These are phyloP conservation scores for Closterium sp. DNA, from an alignment of 139 green algal species.

Conservation along the genomic window DNA sequence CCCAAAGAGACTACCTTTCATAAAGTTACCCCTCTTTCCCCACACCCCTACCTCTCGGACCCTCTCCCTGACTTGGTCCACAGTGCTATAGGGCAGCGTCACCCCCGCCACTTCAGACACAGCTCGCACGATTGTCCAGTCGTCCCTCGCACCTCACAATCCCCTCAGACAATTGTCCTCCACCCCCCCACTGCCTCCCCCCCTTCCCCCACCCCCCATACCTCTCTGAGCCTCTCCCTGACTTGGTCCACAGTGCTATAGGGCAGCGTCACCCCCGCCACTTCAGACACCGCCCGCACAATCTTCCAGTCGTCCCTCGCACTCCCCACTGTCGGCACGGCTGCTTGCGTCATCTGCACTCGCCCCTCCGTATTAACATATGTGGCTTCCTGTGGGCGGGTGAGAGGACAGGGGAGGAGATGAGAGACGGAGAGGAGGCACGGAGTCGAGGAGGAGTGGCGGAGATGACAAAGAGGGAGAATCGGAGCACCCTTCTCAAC, in stretches of 20 bases:
- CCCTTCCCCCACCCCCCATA: background rate
- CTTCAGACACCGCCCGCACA: conserved; percentile 78
- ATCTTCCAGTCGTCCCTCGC: conserved; percentile 93
- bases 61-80: conserved; percentile 67
- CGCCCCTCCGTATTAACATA: conserved; percentile 80
- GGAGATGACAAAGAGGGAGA: too few relatives aligned
- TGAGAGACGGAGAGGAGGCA: too few relatives aligned
- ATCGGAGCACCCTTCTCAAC: too few relatives aligned
- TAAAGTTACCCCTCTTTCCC: too few relatives aligned
- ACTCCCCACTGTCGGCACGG: conserved; percentile 69
- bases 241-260: conserved; percentile 80
- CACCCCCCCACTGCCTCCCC: too few relatives aligned
- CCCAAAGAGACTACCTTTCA: too few relatives aligned
- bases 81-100: conserved; percentile 80
- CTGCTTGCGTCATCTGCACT: conserved; percentile 79
- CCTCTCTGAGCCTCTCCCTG: conserved; percentile 70
- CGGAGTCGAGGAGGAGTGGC: too few relatives aligned
- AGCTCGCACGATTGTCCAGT: conserved; percentile 90
- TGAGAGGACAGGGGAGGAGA: too few relatives aligned
- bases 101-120: conserved; percentile 73
- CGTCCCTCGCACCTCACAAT: conserved; percentile 64
- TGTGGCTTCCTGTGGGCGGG: conserved; percentile 35
- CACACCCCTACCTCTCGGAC: conserved; percentile 72
- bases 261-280: conserved; percentile 72
- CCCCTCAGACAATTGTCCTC: background rate